Evolutionary conservation across 2,329 filamentous ascomycete species (phyloP).

Genomic region (Aureobasidium vineae): DNA sequence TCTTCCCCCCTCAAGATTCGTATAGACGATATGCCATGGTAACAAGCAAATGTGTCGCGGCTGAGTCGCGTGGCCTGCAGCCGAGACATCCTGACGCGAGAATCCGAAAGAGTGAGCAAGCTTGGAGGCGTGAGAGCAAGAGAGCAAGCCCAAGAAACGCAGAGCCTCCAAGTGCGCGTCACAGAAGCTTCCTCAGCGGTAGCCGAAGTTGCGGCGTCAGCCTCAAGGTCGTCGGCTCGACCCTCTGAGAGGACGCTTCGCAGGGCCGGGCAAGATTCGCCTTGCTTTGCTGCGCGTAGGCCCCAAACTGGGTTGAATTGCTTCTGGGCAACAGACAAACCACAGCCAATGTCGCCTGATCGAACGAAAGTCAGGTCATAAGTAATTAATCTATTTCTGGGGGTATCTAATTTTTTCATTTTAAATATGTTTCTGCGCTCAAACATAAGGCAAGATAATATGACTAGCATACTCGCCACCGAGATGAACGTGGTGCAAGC

Average conservation of each 20-base stretch:
- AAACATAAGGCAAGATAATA: slow-evolving; percentile 26
- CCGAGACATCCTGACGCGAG: neutral
- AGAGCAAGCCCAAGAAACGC: too few relatives aligned
- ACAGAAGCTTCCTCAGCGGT: too few relatives aligned
- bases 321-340: too few relatives aligned
- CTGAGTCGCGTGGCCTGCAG: neutral
- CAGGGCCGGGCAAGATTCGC: too few relatives aligned
- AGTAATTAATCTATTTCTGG: neutral
- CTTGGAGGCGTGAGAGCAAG: too few relatives aligned
- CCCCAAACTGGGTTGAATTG: too few relatives aligned
- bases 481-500: slow-evolving; percentile 19
- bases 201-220: too few relatives aligned
- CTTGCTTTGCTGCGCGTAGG: too few relatives aligned
- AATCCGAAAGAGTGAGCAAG: neutral
- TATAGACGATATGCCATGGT: neutral
- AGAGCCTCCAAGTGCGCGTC: too few relatives aligned
- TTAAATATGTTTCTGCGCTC: neutral
- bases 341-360: neutral
- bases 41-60: neutral
- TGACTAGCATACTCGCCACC: slow-evolving; percentile 25
- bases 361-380: neutral
- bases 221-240: too few relatives aligned
- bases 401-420: neutral
- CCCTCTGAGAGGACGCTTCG: too few relatives aligned
- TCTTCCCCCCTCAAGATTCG: neutral